Percentiles rank a stretch among this genome's conserved stretches.
Conservation (phyloP, 1,284 basidiomycete genomes). For the Sanghuangporus baumii region DNA sequence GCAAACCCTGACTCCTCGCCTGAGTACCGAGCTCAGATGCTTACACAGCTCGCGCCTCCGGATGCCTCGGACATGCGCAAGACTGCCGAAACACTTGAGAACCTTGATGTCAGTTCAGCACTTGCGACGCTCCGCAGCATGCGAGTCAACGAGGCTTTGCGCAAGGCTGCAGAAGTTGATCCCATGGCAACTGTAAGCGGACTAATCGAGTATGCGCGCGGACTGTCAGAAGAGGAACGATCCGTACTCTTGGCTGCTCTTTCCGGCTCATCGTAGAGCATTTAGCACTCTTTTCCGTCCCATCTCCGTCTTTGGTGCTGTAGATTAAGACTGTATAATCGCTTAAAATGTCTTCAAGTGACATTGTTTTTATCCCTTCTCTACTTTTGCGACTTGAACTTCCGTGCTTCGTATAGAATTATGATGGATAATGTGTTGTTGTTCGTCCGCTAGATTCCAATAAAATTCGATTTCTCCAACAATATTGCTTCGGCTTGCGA, state of each 20-base stretch:
- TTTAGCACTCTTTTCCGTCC: neutral
- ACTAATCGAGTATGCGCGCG: constrained; percentile 60
- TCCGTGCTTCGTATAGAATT: neutral
- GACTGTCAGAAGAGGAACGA: constrained; percentile 69
- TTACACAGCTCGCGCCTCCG: constrained; percentile 54
- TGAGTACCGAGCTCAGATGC: constrained; percentile 53
- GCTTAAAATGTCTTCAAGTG: neutral
- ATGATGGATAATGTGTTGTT: neutral
- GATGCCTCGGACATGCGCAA: constrained; percentile 49
- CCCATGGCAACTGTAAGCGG: constrained; percentile 66
- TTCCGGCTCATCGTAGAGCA: neutral
- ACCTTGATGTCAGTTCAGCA: constrained; percentile 58
- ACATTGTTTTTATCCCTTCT: neutral
- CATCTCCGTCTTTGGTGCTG: neutral
- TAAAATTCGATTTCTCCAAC: neutral
- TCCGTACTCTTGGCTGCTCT: constrained; percentile 23
- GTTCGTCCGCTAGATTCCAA: neutral
- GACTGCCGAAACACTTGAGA: constrained; percentile 58
- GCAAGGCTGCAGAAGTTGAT: constrained; percentile 61
- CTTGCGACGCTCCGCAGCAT: constrained; percentile 59
- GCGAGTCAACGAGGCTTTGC: constrained; percentile 53
- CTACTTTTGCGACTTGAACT: neutral
- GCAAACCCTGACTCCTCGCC: constrained; percentile 57
- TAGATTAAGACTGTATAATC: neutral
- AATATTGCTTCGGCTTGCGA: too few species aligned